These are phyloP conservation scores for Phytophthora meadii DNA, from an alignment of 352 stramenopile genomes.

Conservation along the genomic window DNA sequence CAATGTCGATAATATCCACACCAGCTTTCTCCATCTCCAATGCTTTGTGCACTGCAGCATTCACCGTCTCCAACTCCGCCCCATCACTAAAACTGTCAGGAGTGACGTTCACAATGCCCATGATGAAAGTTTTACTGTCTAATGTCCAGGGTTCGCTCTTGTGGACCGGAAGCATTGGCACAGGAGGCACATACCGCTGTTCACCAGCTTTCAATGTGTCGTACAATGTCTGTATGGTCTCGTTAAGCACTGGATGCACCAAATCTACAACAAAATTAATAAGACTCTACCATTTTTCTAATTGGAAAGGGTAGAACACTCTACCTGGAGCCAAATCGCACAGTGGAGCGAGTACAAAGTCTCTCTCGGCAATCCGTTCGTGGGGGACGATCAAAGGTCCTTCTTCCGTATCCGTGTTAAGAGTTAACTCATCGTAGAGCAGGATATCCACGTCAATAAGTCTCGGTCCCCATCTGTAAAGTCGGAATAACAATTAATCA, in stretches of 20 bases:
- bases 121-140: conserved; percentile 89
- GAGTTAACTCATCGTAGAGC: conserved; percentile 85
- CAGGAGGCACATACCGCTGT: conserved; percentile 44
- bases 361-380: conserved; percentile 92
- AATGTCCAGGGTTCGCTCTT: conserved; percentile 56
- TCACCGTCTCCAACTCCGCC: conserved; percentile 45
- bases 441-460: conserved; percentile 97
- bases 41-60: conserved; percentile 82
- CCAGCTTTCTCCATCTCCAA: conserved; percentile 91
- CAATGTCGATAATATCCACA: conserved; percentile 97
- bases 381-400: conserved; percentile 94
- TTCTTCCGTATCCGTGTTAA: conserved; percentile 71
- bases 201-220: conserved; percentile 34
- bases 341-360: conserved; percentile 98
- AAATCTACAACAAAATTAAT: conserved; percentile 45
- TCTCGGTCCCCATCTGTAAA: conserved; percentile 89
- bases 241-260: conserved; percentile 78
- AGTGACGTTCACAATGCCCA: conserved; percentile 99
- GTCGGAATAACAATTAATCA: conserved; percentile 8
- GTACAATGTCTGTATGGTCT: conserved; percentile 81
- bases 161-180: conserved; percentile 58
- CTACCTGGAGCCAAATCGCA: conserved; percentile 88
- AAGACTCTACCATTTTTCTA: too few species aligned
- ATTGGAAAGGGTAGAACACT: not conserved
- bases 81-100: conserved; percentile 97